Evolutionary conservation across 1,139 yeast genomes (phyloP), one percentile per base, ranked within the genome.

Genomic region (Nakaseomyces bracarensis): DNA sequence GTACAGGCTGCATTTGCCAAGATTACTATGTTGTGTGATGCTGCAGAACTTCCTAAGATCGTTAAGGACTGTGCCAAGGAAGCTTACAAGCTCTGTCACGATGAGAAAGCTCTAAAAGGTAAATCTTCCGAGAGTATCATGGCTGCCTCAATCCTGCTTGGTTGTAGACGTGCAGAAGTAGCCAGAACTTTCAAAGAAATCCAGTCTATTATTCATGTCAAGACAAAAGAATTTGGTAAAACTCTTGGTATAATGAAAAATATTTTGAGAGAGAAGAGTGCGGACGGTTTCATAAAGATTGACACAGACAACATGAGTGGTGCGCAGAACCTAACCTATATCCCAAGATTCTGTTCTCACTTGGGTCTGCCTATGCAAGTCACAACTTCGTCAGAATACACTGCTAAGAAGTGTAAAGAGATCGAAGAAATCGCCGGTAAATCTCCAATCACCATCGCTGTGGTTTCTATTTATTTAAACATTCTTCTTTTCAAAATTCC

Each of bases 1-100:
- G 70, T 91, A 42, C 85, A 87, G 46, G 77, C 91, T 1, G 97
- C 97, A 1, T 91, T 83, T 65, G 80, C 94, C 25, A 84, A 82
- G 61, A 87, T 91, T 29, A 79, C 96, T 1, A 95, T 87, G 67
- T 83, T 91, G 85, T 91, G 97, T 64, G 98, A 91, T 60, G 97
- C 96, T 13, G 93, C 86, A 52, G 93, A 87, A 60, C 68, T 91
- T 46, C 97, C 98, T 3, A 82, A 83, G 58, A 85, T 91, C 49
- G 97, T 91, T 8, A 96, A 87, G 60, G 98, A 91, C 65, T 94
- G 95, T 50, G 96, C 97, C 25, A 91, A 91, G 61, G 97, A 91
- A 64, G 96, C 94, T 20, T 91, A 84, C 63, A 89, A 89, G 61
- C 68, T 89, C 48, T 95, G 93, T 18, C 79, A 86, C 57, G 97